phyloP scores from a whole-genome alignment of 768 basidiomycete genomes.

The Tylopilus vinaceipallidus region DNA sequence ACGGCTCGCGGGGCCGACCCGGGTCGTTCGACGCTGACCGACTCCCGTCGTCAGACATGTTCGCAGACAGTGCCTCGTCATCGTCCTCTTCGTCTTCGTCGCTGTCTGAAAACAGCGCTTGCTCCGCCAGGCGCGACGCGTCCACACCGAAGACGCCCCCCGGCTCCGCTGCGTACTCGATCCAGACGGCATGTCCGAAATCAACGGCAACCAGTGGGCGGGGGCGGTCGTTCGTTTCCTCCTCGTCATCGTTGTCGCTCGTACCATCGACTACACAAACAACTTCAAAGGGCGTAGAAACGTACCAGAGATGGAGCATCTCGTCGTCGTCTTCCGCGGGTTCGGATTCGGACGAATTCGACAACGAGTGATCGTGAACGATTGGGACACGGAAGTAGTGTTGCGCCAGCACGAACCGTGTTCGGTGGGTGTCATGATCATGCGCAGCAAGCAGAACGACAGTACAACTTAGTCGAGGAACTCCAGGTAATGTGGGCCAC shows the following conservation, averaged over 20 bases:
- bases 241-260: constrained; percentile 31
- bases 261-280: constrained; percentile 57
- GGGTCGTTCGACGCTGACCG: constrained; percentile 3
- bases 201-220: constrained; percentile 78
- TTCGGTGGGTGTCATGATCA: constrained; percentile 56
- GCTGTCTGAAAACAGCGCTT: constrained; percentile 23
- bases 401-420: constrained; percentile 65
- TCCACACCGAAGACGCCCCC: constrained; percentile 30
- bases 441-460: constrained; percentile 66
- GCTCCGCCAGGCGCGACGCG: constrained; percentile 29
- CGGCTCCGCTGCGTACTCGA: constrained; percentile 51
- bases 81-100: constrained; percentile 29
- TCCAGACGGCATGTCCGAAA: constrained; percentile 86
- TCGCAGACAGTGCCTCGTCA: constrained; percentile 13
- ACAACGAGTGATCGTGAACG: constrained; percentile 16
- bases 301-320: constrained; percentile 69
- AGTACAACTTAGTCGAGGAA: constrained; percentile 69
- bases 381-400: constrained; percentile 76
- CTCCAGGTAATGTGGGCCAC: constrained; percentile 68
- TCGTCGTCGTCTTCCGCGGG: constrained; percentile 42
- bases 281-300: constrained; percentile 68
- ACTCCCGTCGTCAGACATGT: constrained; percentile 10
- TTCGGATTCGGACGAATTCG: constrained; percentile 1
- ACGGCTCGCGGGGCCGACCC: neutral
- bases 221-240: constrained; percentile 44